phyloP scores from a whole-genome alignment of 2,329 filamentous ascomycete species.

The Hirsutella minnesotensis region DNA sequence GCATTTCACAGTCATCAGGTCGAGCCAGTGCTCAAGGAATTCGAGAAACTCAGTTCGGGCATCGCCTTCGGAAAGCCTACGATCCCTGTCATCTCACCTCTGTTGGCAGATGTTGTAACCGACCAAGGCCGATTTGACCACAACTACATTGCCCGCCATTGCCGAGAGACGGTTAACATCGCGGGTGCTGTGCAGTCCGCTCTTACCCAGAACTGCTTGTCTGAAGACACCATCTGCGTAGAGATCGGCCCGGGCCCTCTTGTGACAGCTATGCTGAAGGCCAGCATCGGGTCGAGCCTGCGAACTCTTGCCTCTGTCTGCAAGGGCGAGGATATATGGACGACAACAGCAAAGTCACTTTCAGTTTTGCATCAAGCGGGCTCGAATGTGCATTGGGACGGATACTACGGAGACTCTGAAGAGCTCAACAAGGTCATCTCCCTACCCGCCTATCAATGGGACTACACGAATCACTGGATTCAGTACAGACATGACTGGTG shows the following conservation, averaged over 20 bases:
- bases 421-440: neutral
- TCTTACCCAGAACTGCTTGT: neutral
- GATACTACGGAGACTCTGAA: neutral
- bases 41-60: constrained; percentile 20
- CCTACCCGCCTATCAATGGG: neutral
- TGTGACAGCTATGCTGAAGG: no score
- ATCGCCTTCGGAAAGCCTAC: constrained; percentile 1
- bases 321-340: neutral
- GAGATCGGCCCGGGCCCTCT: neutral
- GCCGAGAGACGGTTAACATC: neutral
- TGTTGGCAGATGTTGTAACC: constrained; percentile 26
- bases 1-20: constrained; percentile 26
- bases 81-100: constrained; percentile 18
- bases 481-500: neutral
- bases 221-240: neutral
- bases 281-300: no score
- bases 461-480: neutral
- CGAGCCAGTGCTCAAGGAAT: constrained; percentile 30
- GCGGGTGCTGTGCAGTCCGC: neutral
- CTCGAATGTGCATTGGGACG: neutral
- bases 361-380: neutral
- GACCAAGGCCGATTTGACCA: constrained; percentile 25
- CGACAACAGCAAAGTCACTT: neutral
- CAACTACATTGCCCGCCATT: neutral
- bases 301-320: neutral